Evolutionary conservation across 176 grass and related monocot genomes (phyloP).

Genomic region (Cocos nucifera): DNA sequence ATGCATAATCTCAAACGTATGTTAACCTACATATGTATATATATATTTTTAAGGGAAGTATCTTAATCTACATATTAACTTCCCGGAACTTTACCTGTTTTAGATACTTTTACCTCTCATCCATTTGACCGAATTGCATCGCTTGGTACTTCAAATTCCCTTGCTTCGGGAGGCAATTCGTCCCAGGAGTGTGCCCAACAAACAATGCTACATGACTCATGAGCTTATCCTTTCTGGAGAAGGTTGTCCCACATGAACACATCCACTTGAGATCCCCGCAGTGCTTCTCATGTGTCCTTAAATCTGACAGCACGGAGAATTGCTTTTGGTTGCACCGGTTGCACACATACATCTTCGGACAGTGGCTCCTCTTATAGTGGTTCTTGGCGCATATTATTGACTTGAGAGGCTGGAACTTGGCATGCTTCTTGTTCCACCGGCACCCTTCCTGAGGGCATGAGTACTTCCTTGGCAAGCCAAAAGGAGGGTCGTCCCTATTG

Average conservation of each 20-base stretch:
- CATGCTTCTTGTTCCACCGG: constrained; percentile 71
- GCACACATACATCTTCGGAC: constrained; percentile 96
- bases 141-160: not conserved
- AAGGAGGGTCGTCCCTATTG: not conserved
- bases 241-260: constrained; percentile 83
- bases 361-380: constrained; percentile 96
- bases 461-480: constrained; percentile 25
- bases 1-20: no score
- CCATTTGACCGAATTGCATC: no score
- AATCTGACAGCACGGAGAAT: constrained; percentile 86
- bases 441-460: constrained; percentile 90
- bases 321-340: constrained; percentile 88
- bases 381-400: constrained; percentile 82
- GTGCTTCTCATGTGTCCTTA: constrained; percentile 94
- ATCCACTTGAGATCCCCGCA: constrained; percentile 81
- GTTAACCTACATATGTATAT: no score
- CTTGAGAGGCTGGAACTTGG: constrained; percentile 92
- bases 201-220: constrained; percentile 61
- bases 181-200: constrained; percentile 43
- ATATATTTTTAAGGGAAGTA: no score
- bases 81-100: no score
- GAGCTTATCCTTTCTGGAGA: constrained; percentile 96
- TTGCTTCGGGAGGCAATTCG: constrained; percentile 8
- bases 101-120: no score
- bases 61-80: no score